Conservation (phyloP, 2,329 filamentous ascomycete species). For the Claviceps sp. region DNA sequence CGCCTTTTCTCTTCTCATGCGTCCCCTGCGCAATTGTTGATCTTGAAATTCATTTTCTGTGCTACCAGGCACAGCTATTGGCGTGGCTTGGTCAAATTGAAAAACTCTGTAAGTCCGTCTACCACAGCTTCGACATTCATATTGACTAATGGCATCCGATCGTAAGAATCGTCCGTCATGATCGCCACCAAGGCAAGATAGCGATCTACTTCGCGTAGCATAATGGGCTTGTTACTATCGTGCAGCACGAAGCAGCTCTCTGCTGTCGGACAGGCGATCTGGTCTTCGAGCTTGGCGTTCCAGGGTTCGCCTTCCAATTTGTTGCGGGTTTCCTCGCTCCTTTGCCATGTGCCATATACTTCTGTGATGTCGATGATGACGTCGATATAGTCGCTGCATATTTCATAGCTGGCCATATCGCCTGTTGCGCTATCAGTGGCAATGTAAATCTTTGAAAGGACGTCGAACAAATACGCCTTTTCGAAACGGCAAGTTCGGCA, state of each 20-base stretch:
- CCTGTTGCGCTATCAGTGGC: conserved; percentile 88
- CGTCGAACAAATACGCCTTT: conserved; percentile 96
- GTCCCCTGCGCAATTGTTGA: background rate
- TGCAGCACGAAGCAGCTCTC: conserved; percentile 57
- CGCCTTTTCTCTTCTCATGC: background rate
- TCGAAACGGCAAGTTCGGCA: conserved; percentile 91
- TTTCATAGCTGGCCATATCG: conserved; percentile 93
- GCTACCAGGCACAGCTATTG: conserved; percentile 12
- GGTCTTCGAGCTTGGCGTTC: conserved; percentile 49
- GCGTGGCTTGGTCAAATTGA: conserved; percentile 53
- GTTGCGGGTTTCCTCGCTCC: conserved; percentile 40
- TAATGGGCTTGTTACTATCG: conserved; percentile 49
- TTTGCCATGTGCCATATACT: conserved; percentile 69
- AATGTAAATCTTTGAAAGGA: conserved; percentile 96
- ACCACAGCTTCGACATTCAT: conserved; percentile 80
- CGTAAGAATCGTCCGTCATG: conserved; percentile 74
- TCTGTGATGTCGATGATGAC: conserved; percentile 96
- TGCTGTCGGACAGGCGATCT: conserved; percentile 50
- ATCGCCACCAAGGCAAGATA: conserved; percentile 75
- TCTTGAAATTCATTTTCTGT: background rate
- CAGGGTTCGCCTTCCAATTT: conserved; percentile 46
- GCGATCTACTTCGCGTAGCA: conserved; percentile 55
- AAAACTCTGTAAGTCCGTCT: conserved; percentile 66
- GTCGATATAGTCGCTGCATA: conserved; percentile 97
- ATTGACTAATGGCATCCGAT: conserved; percentile 73